Percentiles rank a stretch among this genome's conserved stretches.
These are phyloP conservation scores for Metarhizium rileyi DNA, from an alignment of 2,329 filamentous ascomycete species.

Conservation along the genomic window DNA sequence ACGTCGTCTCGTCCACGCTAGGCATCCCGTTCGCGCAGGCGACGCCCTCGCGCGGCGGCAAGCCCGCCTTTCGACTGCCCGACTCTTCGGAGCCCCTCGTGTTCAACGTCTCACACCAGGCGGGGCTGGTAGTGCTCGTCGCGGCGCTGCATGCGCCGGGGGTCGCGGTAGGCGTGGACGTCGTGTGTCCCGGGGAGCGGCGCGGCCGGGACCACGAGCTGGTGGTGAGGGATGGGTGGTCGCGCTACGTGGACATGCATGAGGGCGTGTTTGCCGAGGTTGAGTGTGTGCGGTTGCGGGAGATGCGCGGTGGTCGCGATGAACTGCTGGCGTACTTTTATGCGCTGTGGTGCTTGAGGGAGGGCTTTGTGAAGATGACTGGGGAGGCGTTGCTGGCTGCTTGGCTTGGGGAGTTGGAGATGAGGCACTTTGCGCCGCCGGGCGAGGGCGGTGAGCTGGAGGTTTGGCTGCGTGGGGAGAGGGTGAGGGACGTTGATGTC, in stretches of 20 bases:
- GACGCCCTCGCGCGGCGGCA: constrained; percentile 43
- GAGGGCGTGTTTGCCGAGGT: constrained; percentile 55
- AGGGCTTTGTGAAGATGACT: constrained; percentile 76
- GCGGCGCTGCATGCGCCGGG: constrained; percentile 34
- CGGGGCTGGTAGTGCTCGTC: constrained; percentile 60
- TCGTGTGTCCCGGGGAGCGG: constrained; percentile 67
- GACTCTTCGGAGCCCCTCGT: constrained; percentile 38
- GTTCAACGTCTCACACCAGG: constrained; percentile 76
- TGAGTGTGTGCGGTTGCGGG: constrained; percentile 55
- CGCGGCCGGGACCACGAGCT: constrained; percentile 49
- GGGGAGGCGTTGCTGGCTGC: constrained; percentile 65
- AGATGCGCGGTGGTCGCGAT: constrained; percentile 17
- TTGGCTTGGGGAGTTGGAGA: constrained; percentile 64
- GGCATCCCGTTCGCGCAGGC: constrained; percentile 52
- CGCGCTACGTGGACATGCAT: constrained; percentile 61
- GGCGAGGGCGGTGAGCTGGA: constrained; percentile 17
- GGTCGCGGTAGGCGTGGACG: constrained; percentile 34
- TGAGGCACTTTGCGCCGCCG: constrained; percentile 52
- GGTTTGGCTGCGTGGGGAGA: constrained; percentile 20
- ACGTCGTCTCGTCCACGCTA: constrained; percentile 51
- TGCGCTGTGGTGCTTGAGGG: constrained; percentile 68
- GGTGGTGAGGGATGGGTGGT: constrained; percentile 50
- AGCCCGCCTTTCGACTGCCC: constrained; percentile 43
- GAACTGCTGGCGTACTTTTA: constrained; percentile 61
- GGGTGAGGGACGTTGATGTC: constrained; percentile 24